A percentile compares a stretch with the other conserved stretches of the same genome.
These are phyloP conservation scores for Pseudogymnoascus sp. DNA, from an alignment of 2,329 filamentous ascomycete genomes.

Conservation along the genomic window DNA sequence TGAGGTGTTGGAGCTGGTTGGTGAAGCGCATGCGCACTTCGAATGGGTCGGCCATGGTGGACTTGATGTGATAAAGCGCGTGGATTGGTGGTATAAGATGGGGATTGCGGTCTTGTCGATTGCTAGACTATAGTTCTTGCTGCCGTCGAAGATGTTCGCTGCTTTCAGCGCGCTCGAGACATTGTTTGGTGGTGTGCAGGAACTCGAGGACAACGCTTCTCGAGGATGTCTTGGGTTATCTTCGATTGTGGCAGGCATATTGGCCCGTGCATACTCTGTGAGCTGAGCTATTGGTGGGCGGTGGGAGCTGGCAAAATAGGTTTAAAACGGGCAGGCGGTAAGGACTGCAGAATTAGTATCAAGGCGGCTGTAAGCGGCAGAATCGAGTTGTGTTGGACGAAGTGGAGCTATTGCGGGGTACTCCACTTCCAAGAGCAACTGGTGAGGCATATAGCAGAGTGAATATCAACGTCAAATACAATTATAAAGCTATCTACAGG, in stretches of 20 bases:
- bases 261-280: not conserved
- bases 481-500: not conserved
- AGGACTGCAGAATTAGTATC: not conserved
- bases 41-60: constrained; percentile 62
- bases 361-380: not conserved
- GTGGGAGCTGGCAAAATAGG: not conserved
- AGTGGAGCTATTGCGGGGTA: constrained; percentile 3
- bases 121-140: not conserved
- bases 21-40: constrained; percentile 98
- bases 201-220: not conserved
- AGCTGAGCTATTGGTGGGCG: not conserved
- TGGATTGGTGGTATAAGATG: not conserved
- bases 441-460: not conserved
- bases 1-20: constrained; percentile 77
- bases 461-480: not conserved
- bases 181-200: not conserved
- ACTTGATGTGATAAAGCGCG: not conserved
- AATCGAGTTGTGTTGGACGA: not conserved
- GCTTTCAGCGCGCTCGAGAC: not conserved
- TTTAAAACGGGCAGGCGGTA: not conserved
- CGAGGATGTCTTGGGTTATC: not conserved
- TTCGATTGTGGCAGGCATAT: not conserved
- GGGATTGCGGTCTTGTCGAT: not conserved
- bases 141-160: not conserved
- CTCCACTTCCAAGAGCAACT: constrained; percentile 2